Conservation (phyloP, 495 filamentous ascomycete species). For the Talaromyces liani region DNA sequence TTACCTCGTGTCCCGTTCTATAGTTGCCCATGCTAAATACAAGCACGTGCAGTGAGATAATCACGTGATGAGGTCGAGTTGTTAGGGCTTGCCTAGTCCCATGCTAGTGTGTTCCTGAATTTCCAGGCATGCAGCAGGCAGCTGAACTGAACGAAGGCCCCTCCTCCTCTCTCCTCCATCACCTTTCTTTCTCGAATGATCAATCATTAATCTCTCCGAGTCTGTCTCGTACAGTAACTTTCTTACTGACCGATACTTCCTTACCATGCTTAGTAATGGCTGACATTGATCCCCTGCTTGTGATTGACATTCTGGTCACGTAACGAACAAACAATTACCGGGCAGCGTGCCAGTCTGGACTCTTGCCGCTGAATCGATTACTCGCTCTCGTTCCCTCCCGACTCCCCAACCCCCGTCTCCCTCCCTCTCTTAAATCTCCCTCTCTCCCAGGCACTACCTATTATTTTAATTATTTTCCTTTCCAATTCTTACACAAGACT, state of each 20-base stretch:
- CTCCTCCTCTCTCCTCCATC: not conserved
- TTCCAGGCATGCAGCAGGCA: not conserved
- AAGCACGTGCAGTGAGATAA: not conserved
- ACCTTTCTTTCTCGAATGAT: too few relatives aligned
- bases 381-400: constrained; percentile 6
- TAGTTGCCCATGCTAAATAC: not conserved
- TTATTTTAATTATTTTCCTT: not conserved
- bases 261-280: not conserved
- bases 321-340: not conserved
- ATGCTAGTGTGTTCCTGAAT: not conserved
- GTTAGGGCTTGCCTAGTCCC: not conserved
- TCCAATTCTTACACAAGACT: not conserved
- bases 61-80: not conserved
- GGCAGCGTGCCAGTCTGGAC: not conserved
- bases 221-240: not conserved
- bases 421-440: not conserved
- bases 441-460: not conserved
- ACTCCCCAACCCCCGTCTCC: not conserved
- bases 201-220: too few relatives aligned
- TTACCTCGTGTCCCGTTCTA: not conserved
- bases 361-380: not conserved
- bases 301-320: not conserved
- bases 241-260: not conserved
- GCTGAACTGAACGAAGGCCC: too few relatives aligned
- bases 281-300: not conserved